Percentiles rank a stretch among this genome's conserved stretches.
Conservation (phyloP, 768 basidiomycete genomes). For the Vishniacozyma victoriae region DNA sequence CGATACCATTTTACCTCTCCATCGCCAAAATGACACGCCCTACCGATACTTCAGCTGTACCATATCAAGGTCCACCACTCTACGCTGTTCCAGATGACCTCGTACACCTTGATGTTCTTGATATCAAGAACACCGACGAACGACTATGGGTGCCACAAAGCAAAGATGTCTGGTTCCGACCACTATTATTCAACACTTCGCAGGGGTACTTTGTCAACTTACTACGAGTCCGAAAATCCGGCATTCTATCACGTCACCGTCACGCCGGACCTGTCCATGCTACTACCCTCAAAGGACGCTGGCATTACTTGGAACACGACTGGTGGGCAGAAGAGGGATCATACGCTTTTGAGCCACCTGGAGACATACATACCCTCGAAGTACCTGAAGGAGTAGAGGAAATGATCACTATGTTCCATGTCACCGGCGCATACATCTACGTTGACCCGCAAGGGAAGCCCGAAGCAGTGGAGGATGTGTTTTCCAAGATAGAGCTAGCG, state of each 20-base stretch:
- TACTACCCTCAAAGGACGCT: constrained; percentile 6
- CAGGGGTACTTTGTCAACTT: constrained; percentile 20
- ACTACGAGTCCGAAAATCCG: constrained; percentile 12
- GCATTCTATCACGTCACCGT: constrained; percentile 15
- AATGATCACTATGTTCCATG: constrained; percentile 19
- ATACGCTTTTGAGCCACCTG: constrained; percentile 16
- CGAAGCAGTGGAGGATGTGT: constrained; percentile 13
- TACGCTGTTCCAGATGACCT: constrained; percentile 11
- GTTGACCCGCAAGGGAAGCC: constrained; percentile 12
- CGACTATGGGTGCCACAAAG: constrained; percentile 13
- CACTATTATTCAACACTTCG: constrained; percentile 7
- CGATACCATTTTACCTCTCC: not conserved
- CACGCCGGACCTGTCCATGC: constrained; percentile 16
- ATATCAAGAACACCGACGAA: constrained; percentile 11
- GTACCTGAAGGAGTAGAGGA: constrained; percentile 16
- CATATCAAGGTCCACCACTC: constrained; percentile 10
- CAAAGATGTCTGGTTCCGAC: constrained; percentile 14
- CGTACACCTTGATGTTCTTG: constrained; percentile 7
- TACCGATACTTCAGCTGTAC: constrained; percentile 9
- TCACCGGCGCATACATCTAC: constrained; percentile 17
- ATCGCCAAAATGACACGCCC: constrained; percentile 6
- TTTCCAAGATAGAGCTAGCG: constrained; percentile 14
- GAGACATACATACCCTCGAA: constrained; percentile 15
- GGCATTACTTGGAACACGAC: constrained; percentile 14
- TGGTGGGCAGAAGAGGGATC: constrained; percentile 18